Evolutionary conservation across 768 basidiomycete species (phyloP).

Genomic region (Lactarius indigo): DNA sequence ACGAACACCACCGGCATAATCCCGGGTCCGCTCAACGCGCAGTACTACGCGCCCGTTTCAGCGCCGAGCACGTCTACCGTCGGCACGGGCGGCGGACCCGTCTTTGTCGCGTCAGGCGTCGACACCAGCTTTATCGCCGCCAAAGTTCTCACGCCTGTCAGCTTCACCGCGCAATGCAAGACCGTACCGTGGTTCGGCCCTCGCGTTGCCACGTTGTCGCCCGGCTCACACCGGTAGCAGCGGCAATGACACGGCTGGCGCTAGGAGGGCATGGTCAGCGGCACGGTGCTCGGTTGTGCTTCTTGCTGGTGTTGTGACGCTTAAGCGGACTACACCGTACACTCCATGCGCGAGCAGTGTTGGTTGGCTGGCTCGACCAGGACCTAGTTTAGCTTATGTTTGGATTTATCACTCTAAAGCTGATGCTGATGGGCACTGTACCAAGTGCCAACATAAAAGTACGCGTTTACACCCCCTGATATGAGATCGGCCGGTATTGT

Average conservation of each 20-base stretch:
- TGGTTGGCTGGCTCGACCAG: too few relatives aligned
- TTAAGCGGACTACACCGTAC: too few relatives aligned
- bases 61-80: slow-evolving; percentile 40
- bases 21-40: slow-evolving; percentile 44
- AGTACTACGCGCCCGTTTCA: slow-evolving; percentile 37
- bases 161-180: slow-evolving; percentile 36
- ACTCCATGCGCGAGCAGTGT: background rate
- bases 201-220: background rate
- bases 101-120: slow-evolving; percentile 29
- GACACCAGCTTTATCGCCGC: slow-evolving; percentile 35
- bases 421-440: too few relatives aligned
- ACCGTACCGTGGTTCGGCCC: slow-evolving; percentile 27
- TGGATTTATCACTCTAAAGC: too few relatives aligned
- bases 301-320: background rate
- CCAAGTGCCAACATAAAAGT: too few relatives aligned
- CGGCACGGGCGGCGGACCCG: slow-evolving; percentile 43
- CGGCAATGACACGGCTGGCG: background rate
- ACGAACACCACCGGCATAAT: slow-evolving; percentile 43
- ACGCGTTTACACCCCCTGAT: too few relatives aligned
- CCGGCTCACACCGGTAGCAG: too few relatives aligned
- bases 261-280: background rate
- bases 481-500: too few relatives aligned
- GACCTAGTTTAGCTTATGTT: too few relatives aligned
- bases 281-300: background rate
- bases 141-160: slow-evolving; percentile 36